phyloP scores from a whole-genome alignment of 169 alveolate genomes.

The Eimeria tenella region DNA sequence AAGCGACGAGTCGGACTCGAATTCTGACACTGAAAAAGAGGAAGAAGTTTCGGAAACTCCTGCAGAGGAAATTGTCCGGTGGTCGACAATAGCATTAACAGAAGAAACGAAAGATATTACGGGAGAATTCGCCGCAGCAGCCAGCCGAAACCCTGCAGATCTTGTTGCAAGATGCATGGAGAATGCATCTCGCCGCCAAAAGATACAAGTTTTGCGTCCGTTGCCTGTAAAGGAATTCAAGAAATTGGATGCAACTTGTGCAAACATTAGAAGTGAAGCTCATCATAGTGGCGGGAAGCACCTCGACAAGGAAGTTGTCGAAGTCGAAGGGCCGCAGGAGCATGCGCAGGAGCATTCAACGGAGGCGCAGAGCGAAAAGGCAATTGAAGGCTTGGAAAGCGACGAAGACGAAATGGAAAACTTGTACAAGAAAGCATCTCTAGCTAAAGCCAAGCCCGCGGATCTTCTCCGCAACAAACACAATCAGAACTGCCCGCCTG shows the following conservation, averaged over 20 bases:
- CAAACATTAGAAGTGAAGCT: too few species aligned
- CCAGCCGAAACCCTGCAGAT: background rate
- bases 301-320: background rate
- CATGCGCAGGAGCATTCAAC: background rate
- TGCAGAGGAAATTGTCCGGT: background rate
- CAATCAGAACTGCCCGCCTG: too few species aligned
- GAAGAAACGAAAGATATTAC: background rate
- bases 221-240: background rate
- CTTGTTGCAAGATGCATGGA: constrained; percentile 14
- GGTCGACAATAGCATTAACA: background rate
- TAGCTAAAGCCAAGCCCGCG: background rate
- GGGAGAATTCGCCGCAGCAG: background rate
- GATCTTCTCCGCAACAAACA: background rate
- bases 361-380: background rate
- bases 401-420: constrained; percentile 31
- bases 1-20: background rate
- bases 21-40: background rate
- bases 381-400: background rate
- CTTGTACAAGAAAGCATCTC: background rate
- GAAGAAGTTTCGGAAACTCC: background rate
- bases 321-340: background rate
- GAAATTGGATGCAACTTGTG: too few species aligned
- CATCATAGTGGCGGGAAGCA: background rate
- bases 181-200: constrained; percentile 14
- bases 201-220: background rate